Base-by-base conservation (phyloP, 2,329 filamentous ascomycete species). In the Penicillium vulpinum region DNA sequence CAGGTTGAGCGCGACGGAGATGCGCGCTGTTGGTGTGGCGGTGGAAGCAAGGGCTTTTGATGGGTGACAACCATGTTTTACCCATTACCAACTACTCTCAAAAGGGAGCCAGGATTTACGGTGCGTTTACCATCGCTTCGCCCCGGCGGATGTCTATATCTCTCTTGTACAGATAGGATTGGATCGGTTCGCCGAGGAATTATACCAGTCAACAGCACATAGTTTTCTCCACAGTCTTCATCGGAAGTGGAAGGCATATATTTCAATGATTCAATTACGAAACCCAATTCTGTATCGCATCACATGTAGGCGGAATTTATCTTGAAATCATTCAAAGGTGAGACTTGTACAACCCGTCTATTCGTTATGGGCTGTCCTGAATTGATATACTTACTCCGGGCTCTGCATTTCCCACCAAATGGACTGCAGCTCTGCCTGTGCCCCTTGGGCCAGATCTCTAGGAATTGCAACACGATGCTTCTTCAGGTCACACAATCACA, bases 1-100 rank as follows among this genome's bases (percentile, higher is more conserved):
- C 93, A 97, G 74, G 89, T 96, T 1, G 93, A 97, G 75, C 81
- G 88, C 45, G 91, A 96, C 68, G 90, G 89, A 0, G 91, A 96
- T 49, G 78, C 77, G 5, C 75, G 78, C 55, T 88, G 85, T 67
- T 88, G 85, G 85, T 88, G 85, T 69, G 82, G 82, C 24, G 79
- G 81, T 13, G 80, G 80, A 13, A 72, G 65, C 53, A 73, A 71
- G 47, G 57, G 18, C 41, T 63, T 62, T 10, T 70, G 41, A 62
- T 45, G 22, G 28, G 35, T 16, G 26, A 46, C 21, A 41, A 31
- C 31, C 26, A 36, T 44, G 39, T 44, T 45, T 29, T 24, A 29
- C n/a, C 21, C 13, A 33, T 24, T 18, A 55, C 6, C 39, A 26
- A 24, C 29, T 44, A 13, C 16, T 33, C 16, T 39, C n/a, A 4